A percentile compares a stretch with the other conserved stretches of the same genome.
Conservation (phyloP, 1,284 basidiomycete genomes). For the Malassezia nana region DNA sequence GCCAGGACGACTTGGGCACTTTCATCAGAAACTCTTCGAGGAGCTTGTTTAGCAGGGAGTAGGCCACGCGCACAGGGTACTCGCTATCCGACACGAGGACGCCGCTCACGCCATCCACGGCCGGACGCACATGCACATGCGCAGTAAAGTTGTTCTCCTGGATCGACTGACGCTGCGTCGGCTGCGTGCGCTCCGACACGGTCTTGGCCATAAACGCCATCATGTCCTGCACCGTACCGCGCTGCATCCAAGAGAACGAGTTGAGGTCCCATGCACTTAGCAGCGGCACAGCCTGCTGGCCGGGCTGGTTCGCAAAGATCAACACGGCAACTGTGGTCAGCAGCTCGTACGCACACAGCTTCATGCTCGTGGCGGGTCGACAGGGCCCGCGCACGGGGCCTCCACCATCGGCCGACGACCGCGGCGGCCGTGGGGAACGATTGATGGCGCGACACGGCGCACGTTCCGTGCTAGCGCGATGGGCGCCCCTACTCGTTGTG, state of each 20-base stretch:
- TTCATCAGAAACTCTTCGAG: constrained; percentile 83
- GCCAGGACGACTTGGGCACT: constrained; percentile 60
- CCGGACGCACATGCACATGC: constrained; percentile 63
- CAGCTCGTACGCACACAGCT: constrained; percentile 12
- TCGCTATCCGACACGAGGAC: constrained; percentile 91
- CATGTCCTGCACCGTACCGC: constrained; percentile 51
- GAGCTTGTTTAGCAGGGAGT: constrained; percentile 85
- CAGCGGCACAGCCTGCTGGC: constrained; percentile 55
- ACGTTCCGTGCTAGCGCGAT: too few species aligned
- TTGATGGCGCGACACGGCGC: too few species aligned
- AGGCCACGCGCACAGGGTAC: constrained; percentile 91
- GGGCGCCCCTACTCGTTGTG: too few species aligned
- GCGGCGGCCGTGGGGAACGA: too few species aligned
- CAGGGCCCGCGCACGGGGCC: background rate
- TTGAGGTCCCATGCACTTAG: constrained; percentile 71
- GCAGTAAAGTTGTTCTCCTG: constrained; percentile 91
- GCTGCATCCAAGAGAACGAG: constrained; percentile 88
- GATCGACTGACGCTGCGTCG: constrained; percentile 65
- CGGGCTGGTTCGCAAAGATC: constrained; percentile 42
- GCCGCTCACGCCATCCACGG: constrained; percentile 54
- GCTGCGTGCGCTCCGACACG: constrained; percentile 74
- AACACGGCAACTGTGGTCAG: constrained; percentile 26
- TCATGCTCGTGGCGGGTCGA: constrained; percentile 8
- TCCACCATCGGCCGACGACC: background rate
- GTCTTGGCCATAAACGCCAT: constrained; percentile 55